Conservation (phyloP, 2,329 filamentous ascomycete genomes). For the Penicillium oxalicum region DNA sequence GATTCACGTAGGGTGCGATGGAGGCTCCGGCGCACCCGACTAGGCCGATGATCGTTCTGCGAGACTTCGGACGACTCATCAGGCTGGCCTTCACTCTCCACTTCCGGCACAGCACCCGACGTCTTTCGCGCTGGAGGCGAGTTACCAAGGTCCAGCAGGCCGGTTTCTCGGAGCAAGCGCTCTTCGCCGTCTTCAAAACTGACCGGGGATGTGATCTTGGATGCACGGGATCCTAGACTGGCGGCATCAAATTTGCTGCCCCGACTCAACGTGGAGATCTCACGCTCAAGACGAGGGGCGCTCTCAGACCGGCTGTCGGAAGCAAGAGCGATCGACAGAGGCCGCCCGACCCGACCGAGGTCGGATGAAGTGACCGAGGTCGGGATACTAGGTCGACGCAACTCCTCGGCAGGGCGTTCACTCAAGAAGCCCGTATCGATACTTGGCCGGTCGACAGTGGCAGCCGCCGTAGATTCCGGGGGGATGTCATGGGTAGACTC, state of each 20-base stretch:
- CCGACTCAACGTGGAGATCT: conserved; percentile 36
- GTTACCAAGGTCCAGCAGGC: conserved; percentile 51
- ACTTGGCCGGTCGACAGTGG: conserved; percentile 15
- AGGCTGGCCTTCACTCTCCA: conserved; percentile 39
- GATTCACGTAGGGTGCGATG: conserved; percentile 85
- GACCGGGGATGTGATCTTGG: conserved; percentile 30
- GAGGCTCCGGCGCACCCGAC: conserved; percentile 72
- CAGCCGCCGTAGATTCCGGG: conserved; percentile 7
- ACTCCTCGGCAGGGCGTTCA: conserved; percentile 19
- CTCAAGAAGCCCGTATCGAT: conserved; percentile 15
- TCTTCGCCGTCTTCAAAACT: conserved; percentile 61
- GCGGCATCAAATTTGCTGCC: conserved; percentile 32
- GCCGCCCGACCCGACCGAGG: conserved; percentile 21
- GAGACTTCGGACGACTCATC: conserved; percentile 33
- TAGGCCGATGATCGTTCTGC: conserved; percentile 49
- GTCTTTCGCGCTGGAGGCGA: conserved; percentile 40
- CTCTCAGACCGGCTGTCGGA: conserved; percentile 26
- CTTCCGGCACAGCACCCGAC: conserved; percentile 37
- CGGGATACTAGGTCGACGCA: conserved; percentile 29
- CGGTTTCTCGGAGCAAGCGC: conserved; percentile 61
- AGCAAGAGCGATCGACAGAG: conserved; percentile 21
- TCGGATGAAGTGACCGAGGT: conserved; percentile 31
- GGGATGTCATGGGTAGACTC: conserved; percentile 19
- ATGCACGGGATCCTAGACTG: conserved; percentile 30
- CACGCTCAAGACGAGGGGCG: conserved; percentile 28